Percentiles rank a stretch among this genome's conserved stretches.
Evolutionary conservation across 2,329 filamentous ascomycete species (phyloP).

Genomic region (Fusarium sp.): DNA sequence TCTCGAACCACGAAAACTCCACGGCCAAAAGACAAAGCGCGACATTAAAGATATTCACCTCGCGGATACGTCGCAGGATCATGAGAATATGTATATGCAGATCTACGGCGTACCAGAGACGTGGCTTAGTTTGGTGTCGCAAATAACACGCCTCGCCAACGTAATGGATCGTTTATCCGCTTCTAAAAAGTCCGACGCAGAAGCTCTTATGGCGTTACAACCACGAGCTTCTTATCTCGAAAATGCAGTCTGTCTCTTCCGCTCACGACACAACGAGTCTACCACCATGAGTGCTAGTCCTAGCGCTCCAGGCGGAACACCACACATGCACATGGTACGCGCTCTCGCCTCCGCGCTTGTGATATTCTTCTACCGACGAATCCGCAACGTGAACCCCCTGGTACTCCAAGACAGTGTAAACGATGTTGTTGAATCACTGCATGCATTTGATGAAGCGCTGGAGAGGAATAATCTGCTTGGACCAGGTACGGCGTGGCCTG

Average conservation of each 20-base stretch:
- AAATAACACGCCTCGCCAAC: conserved; percentile 38
- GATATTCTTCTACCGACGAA: conserved; percentile 39
- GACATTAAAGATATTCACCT: conserved; percentile 41
- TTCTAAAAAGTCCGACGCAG: conserved; percentile 15
- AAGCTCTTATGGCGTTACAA: conserved; percentile 28
- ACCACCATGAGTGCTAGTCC: conserved; percentile 7
- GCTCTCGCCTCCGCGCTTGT: conserved; percentile 33
- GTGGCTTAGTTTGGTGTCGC: conserved; percentile 39
- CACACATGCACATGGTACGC: conserved; percentile 39
- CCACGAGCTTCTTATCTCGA: conserved; percentile 32
- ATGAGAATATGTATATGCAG: conserved; percentile 43
- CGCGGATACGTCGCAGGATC: conserved; percentile 24
- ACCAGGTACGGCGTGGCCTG: conserved; percentile 39
- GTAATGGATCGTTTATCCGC: conserved; percentile 29
- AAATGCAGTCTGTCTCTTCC: conserved; percentile 38
- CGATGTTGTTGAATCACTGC: conserved; percentile 30
- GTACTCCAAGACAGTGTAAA: conserved; percentile 36
- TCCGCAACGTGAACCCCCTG: conserved; percentile 38
- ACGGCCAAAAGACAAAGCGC: conserved; percentile 8
- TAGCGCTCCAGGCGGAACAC: conserved; percentile 25
- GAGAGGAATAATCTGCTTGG: conserved; percentile 32
- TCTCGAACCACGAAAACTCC: conserved; percentile 31
- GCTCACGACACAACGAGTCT: conserved; percentile 17
- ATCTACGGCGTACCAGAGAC: conserved; percentile 42
- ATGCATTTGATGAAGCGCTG: conserved; percentile 36